A percentile compares a stretch with the other conserved stretches of the same genome.
Conservation (phyloP, 768 basidiomycete genomes). For the Boletus sp. region DNA sequence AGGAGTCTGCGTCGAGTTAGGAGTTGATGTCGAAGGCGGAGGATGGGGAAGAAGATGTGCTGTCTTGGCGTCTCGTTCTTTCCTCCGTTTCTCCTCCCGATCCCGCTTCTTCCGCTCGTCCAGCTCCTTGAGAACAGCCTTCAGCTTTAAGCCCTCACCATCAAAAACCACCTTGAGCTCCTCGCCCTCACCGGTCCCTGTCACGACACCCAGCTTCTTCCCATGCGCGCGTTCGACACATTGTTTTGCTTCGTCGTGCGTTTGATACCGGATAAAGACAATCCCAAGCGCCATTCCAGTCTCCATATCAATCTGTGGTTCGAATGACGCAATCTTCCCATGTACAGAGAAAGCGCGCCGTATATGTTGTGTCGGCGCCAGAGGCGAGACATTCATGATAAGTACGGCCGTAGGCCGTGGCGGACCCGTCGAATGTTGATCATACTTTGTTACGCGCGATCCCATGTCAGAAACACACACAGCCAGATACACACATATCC, state of each 20-base stretch:
- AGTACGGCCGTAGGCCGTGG: conserved; percentile 75
- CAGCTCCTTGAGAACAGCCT: conserved; percentile 63
- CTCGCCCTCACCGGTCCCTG: conserved; percentile 44
- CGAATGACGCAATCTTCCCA: conserved; percentile 63
- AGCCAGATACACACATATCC: background rate
- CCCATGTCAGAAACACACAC: background rate
- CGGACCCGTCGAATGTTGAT: conserved; percentile 64
- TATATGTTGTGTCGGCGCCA: conserved; percentile 65
- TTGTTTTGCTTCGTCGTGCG: conserved; percentile 62
- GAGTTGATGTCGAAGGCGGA: conserved; percentile 21
- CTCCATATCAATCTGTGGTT: conserved; percentile 72
- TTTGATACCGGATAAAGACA: conserved; percentile 63
- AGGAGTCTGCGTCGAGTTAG: conserved; percentile 28
- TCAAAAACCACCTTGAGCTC: conserved; percentile 79
- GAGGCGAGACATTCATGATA: conserved; percentile 63
- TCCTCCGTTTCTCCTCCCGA: conserved; percentile 46
- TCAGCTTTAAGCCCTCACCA: conserved; percentile 61
- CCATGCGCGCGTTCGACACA: conserved; percentile 71
- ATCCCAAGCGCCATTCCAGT: conserved; percentile 86
- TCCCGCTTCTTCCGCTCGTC: conserved; percentile 49
- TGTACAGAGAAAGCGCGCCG: conserved; percentile 60
- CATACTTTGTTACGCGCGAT: conserved; percentile 50
- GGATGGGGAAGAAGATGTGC: conserved; percentile 14
- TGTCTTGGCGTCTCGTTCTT: conserved; percentile 29
- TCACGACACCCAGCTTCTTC: conserved; percentile 49